Evolutionary conservation across 176 grass and related monocot genomes (phyloP).

Genomic region (Ampelocalamus luodianensis): DNA sequence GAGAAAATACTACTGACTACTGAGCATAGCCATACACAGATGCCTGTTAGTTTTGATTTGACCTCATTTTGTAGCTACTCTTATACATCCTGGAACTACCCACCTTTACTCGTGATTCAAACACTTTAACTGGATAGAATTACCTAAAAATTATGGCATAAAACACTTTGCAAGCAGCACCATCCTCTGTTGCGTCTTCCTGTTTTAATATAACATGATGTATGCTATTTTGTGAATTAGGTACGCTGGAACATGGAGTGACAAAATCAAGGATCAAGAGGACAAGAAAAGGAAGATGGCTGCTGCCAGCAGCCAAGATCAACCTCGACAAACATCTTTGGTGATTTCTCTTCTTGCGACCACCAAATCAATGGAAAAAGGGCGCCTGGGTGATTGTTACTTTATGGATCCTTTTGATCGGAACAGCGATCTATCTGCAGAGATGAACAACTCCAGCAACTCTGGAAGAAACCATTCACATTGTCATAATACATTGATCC

Average conservation of each 20-base stretch:
- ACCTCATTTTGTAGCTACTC: background rate
- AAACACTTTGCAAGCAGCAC: background rate
- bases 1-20: background rate
- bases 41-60: constrained; percentile 15
- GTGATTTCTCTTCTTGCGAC: constrained; percentile 64
- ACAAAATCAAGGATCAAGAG: constrained; percentile 82
- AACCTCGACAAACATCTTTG: constrained; percentile 67
- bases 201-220: background rate
- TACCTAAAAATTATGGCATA: background rate
- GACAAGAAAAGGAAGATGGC: constrained; percentile 65
- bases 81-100: background rate
- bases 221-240: constrained; percentile 45
- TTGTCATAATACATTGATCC: background rate
- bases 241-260: constrained; percentile 93
- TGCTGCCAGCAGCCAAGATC: constrained; percentile 44
- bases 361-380: constrained; percentile 70
- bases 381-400: constrained; percentile 78
- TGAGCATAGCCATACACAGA: background rate
- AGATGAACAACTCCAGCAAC: constrained; percentile 49
- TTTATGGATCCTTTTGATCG: constrained; percentile 81
- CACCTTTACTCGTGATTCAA: background rate
- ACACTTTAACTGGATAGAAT: background rate
- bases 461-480: background rate
- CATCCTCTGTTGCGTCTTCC: background rate
- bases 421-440: constrained; percentile 81